phyloP scores from a whole-genome alignment of 148 eudicot species.

The Euryodendron excelsum region DNA sequence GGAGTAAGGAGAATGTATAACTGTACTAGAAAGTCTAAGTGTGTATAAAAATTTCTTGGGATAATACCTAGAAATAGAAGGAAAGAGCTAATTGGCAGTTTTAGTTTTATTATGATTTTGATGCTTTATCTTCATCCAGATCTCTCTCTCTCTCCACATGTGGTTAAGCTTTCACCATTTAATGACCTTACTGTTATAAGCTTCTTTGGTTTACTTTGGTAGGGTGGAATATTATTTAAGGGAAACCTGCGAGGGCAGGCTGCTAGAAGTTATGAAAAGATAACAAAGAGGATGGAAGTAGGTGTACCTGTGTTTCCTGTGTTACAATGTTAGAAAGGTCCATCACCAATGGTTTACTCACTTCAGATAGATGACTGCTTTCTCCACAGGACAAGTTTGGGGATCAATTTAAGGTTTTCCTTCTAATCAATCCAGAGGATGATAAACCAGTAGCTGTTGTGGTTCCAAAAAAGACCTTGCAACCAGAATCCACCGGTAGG shows the following conservation, averaged over 20 bases:
- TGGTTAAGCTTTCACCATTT: background rate
- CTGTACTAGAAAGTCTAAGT: background rate
- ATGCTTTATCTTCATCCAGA: background rate
- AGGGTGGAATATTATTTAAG: conserved; percentile 94
- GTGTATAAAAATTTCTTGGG: background rate
- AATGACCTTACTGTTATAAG: background rate
- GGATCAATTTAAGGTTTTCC: conserved; percentile 81
- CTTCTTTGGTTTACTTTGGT: conserved; percentile 14
- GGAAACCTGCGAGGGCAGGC: conserved; percentile 91
- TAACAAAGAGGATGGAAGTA: conserved; percentile 81
- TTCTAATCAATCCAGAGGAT: conserved; percentile 92
- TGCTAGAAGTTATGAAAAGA: conserved; percentile 78
- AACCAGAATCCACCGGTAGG: conserved; percentile 87
- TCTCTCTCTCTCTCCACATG: background rate
- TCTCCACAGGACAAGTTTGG: conserved; percentile 77
- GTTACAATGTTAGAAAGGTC: background rate
- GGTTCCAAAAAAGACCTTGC: conserved; percentile 85
- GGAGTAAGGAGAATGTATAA: background rate
- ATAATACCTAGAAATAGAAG: background rate
- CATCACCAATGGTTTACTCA: conserved; percentile 6
- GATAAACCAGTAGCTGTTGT: conserved; percentile 98
- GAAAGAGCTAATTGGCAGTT: background rate
- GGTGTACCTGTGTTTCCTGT: conserved; percentile 12
- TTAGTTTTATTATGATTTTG: background rate
- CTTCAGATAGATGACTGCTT: background rate